Conservation (phyloP, 768 basidiomycete species). For the Epithele typhae region DNA sequence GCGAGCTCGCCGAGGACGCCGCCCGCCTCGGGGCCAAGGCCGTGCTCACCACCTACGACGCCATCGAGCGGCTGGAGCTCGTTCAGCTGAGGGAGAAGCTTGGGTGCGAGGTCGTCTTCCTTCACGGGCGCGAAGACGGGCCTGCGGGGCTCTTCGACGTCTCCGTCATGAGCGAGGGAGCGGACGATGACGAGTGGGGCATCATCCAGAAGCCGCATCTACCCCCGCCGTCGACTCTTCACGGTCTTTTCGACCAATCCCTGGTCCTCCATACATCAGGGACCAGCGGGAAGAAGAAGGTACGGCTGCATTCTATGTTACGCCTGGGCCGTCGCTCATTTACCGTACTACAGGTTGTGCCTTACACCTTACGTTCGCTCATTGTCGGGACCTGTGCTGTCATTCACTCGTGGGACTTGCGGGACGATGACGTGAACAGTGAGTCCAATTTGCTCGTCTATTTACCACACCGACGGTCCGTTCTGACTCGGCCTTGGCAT, state of each 20-base stretch:
- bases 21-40: conserved; percentile 34
- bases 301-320: neutral
- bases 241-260: conserved; percentile 41
- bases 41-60: conserved; percentile 38
- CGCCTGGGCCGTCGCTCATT: too few species aligned
- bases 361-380: conserved; percentile 38
- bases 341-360: conserved; percentile 23
- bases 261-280: conserved; percentile 59
- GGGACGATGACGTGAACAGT: conserved; percentile 42
- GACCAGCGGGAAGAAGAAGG: conserved; percentile 52
- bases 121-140: conserved; percentile 6
- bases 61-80: conserved; percentile 35
- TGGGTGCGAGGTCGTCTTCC: conserved; percentile 35
- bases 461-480: neutral
- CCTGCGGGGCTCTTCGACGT: conserved; percentile 14
- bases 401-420: conserved; percentile 39
- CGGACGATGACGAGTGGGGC: conserved; percentile 9
- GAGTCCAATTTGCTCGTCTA: conserved; percentile 11
- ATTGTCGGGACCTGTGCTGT: conserved; percentile 43
- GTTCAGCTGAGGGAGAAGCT: conserved; percentile 29
- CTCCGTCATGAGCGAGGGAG: conserved; percentile 9
- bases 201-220: conserved; percentile 2
- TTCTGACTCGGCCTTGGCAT: neutral
- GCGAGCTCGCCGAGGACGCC: conserved; percentile 41
- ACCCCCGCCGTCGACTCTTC: conserved; percentile 27